Conservation (phyloP, 176 grass and related monocot species). For the Chrysopogon serrulatus region DNA sequence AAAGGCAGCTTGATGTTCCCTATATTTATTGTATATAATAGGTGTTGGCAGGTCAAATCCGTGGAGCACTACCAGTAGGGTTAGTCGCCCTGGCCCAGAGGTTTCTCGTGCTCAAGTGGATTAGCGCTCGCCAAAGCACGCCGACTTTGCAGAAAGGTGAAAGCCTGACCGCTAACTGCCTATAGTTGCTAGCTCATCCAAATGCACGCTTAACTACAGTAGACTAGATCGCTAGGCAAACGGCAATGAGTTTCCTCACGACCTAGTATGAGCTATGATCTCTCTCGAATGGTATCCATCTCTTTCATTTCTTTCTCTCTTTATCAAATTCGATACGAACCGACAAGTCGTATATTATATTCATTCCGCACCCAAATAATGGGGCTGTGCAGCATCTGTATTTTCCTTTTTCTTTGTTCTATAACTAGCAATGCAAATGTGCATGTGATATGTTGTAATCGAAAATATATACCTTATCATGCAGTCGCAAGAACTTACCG, state of each 20-base stretch:
- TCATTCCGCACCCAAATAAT: not conserved
- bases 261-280: not conserved
- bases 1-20: too few species aligned
- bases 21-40: too few species aligned
- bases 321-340: not conserved
- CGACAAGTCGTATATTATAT: not conserved
- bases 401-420: not conserved
- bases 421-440: too few species aligned
- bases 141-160: slow-evolving; percentile 6
- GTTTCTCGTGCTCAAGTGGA: slow-evolving; percentile 33
- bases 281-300: not conserved
- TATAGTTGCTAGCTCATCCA: not conserved
- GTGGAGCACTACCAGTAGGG: not conserved
- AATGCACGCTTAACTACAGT: not conserved
- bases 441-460: too few species aligned
- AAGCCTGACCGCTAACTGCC: slow-evolving; percentile 31
- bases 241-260: not conserved
- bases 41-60: slow-evolving; percentile 2
- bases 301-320: not conserved
- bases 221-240: not conserved
- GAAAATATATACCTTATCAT: too few species aligned
- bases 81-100: slow-evolving; percentile 1
- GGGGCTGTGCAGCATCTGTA: not conserved
- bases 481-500: too few species aligned
- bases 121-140: not conserved